Evolutionary conservation across 805 yeast genomes (phyloP).

Genomic region (Ogataea haglerorum): DNA sequence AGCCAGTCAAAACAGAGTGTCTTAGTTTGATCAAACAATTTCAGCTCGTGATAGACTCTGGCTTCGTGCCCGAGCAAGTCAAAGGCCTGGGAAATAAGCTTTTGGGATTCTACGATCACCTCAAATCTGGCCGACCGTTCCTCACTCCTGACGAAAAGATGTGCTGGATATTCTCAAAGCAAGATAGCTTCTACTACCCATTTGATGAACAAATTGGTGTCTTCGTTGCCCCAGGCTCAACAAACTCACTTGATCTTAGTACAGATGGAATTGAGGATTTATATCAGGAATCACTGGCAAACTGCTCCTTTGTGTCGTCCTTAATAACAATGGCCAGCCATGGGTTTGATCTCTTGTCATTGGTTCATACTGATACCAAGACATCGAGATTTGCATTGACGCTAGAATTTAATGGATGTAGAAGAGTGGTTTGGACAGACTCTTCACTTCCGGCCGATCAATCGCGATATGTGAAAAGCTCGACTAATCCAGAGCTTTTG

Average conservation of each 20-base stretch:
- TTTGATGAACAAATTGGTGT: constrained; percentile 11
- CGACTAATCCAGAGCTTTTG: constrained; percentile 30
- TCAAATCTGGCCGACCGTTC: not conserved
- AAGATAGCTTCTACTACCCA: constrained; percentile 2
- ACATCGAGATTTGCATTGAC: constrained; percentile 32
- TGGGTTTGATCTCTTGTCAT: constrained; percentile 26
- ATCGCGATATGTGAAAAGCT: constrained; percentile 35
- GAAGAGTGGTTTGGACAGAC: constrained; percentile 45
- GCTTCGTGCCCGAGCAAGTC: constrained; percentile 4
- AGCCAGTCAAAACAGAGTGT: constrained; percentile 3
- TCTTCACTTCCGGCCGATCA: constrained; percentile 36
- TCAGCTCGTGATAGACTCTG: not conserved
- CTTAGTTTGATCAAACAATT: constrained; percentile 7
- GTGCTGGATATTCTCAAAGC: constrained; percentile 24
- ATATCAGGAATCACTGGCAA: constrained; percentile 50
- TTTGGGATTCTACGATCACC: constrained; percentile 13
- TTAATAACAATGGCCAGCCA: constrained; percentile 46
- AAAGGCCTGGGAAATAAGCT: constrained; percentile 9
- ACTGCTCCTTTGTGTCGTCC: constrained; percentile 77
- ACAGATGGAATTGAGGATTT: constrained; percentile 27
- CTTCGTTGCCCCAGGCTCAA: constrained; percentile 6
- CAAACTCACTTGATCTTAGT: constrained; percentile 5
- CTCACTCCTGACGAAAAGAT: constrained; percentile 18
- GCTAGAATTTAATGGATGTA: constrained; percentile 51
- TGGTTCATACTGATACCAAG: constrained; percentile 26